These are phyloP conservation scores for Suhomyces chickasaworum DNA, from an alignment of 1,139 yeast species.

Conservation along the genomic window DNA sequence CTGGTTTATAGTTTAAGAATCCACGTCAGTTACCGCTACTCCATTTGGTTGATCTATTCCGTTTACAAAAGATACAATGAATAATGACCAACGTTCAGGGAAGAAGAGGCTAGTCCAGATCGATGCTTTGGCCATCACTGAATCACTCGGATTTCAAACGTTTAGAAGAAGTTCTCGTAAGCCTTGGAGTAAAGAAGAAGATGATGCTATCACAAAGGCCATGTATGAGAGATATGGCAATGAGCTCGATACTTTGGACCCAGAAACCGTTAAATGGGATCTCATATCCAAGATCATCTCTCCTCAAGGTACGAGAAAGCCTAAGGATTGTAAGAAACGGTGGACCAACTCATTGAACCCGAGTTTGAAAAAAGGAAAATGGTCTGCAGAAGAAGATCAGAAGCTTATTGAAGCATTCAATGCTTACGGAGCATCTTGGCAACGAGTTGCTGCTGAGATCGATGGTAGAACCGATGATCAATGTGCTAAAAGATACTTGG, in stretches of 20 bases:
- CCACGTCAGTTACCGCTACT: not conserved
- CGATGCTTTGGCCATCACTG: slow-evolving; percentile 70
- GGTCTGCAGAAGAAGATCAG: slow-evolving; percentile 87
- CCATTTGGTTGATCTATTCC: not conserved
- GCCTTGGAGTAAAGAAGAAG: slow-evolving; percentile 73
- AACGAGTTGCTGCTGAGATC: slow-evolving; percentile 72
- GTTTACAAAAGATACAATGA: not conserved
- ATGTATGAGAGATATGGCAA: slow-evolving; percentile 34
- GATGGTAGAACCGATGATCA: slow-evolving; percentile 93
- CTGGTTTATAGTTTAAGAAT: not conserved
- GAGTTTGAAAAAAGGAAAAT: slow-evolving; percentile 74
- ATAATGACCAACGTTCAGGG: slow-evolving; percentile 7
- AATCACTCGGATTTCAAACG: slow-evolving; percentile 75
- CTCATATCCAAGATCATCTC: slow-evolving; percentile 48
- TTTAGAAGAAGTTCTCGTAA: slow-evolving; percentile 62
- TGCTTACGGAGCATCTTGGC: slow-evolving; percentile 82
- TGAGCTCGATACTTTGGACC: slow-evolving; percentile 28
- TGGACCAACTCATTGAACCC: slow-evolving; percentile 88
- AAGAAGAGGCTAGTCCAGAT: slow-evolving; percentile 35
- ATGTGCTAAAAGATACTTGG: slow-evolving; percentile 88
- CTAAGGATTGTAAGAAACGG: slow-evolving; percentile 71
- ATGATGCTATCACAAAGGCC: slow-evolving; percentile 42
- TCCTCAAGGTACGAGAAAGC: slow-evolving; percentile 47
- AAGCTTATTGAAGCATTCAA: slow-evolving; percentile 62
- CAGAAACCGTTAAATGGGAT: slow-evolving; percentile 67